Evolutionary conservation across 2,329 filamentous ascomycete species (phyloP), one percentile per base, ranked within the genome.

Genomic region (Cryoendolithus antarcticus): DNA sequence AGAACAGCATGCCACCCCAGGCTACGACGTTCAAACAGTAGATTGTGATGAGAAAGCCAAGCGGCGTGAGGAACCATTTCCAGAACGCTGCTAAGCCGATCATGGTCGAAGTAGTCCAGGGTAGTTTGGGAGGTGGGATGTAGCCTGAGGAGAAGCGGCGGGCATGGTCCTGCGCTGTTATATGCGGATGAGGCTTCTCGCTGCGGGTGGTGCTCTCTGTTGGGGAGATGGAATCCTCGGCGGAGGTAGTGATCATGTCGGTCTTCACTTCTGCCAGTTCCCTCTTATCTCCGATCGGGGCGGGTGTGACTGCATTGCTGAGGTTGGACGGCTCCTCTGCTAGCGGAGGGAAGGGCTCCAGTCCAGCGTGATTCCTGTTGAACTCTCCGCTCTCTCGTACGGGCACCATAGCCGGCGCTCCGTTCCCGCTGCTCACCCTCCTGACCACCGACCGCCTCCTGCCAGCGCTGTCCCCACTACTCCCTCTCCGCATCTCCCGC

Each of bases 1-100:
- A 66, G 62, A 93, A 93, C 28, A 93, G 70, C 86, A 93, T 93
- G 42, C 82, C 85, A 37, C 86, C 86, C 86, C 86, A 93, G 0
- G 82, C 86, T 7, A 93, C 75, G 12, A 93, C 73, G 47, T 89
- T 88, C 41, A 91, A 70, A 9, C 80, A 77, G 59, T 93, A 93
- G 4, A 93, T 58, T 2, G 78, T 82, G 31, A 89, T 74, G 39
- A 84, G 64, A 56, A 91, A 86, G 2, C 86, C 85, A 39, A 82
- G 60, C 0, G 81, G 81, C 0, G 84, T 93, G 30, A 73, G 64
- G 50, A 82, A 74, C 64, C 85, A 93, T 38, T 74, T 71, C 75
- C 76, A 80, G 54, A 82, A 84, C 0, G 74, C 70, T 21, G 69
- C 63, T 9, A 77, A 53, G 2, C 71, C 74, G 38, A 77, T 74